A percentile compares a stretch with the other conserved stretches of the same genome.
phyloP scores from a whole-genome alignment of 805 yeast species.

The Lipomyces kockii region DNA sequence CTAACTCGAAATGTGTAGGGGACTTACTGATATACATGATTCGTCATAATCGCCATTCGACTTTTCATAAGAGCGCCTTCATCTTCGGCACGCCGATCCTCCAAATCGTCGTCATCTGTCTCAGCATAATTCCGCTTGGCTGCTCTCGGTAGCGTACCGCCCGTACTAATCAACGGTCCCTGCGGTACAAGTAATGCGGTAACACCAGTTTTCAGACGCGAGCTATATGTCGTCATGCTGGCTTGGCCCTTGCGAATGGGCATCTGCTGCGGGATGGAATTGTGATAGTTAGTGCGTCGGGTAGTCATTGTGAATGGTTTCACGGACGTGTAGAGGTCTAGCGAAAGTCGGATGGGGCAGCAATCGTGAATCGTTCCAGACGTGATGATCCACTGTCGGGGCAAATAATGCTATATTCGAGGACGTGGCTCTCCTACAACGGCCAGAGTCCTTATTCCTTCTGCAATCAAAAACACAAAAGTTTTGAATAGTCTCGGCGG shows the following conservation, averaged over 20 bases:
- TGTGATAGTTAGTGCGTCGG: not conserved
- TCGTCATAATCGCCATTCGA: conserved; percentile 32
- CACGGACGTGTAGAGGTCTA: not conserved
- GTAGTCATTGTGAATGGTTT: not conserved
- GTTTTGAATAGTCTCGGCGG: not conserved
- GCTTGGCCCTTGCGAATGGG: conserved; percentile 33
- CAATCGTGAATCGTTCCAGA: not conserved
- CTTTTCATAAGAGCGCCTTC: conserved; percentile 11
- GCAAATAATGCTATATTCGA: not conserved
- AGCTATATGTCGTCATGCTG: conserved; percentile 29
- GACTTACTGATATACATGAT: conserved; percentile 24
- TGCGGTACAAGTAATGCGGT: conserved; percentile 36
- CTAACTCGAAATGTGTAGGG: no score
- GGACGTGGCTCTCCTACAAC: not conserved
- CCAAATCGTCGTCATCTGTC: conserved; percentile 33
- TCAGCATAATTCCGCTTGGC: conserved; percentile 34
- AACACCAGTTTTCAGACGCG: conserved; percentile 33
- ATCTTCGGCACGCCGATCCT: conserved; percentile 13
- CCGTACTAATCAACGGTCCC: conserved; percentile 31
- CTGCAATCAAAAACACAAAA: not conserved
- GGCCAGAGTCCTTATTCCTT: not conserved
- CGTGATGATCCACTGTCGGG: not conserved
- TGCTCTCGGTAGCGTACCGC: conserved; percentile 31
- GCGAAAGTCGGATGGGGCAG: not conserved
- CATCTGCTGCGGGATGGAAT: not conserved